phyloP scores from a whole-genome alignment of 768 basidiomycete species.

The Pleurotus sapidus region DNA sequence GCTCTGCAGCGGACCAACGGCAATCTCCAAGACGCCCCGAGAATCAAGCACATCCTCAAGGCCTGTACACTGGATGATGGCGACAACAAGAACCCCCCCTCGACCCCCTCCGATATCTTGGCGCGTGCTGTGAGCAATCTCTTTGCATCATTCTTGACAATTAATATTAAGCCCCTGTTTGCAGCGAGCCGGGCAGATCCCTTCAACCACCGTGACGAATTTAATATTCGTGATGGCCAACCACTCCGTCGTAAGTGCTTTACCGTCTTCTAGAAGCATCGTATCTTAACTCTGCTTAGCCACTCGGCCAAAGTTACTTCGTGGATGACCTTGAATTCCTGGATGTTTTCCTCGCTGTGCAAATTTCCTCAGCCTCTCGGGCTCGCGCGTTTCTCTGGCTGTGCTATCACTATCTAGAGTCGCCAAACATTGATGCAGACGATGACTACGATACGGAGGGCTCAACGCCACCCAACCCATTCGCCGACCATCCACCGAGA shows the following conservation, averaged over 20 bases:
- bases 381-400: conserved; percentile 83
- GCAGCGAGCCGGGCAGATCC: conserved; percentile 58
- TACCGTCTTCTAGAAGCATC: conserved; percentile 1
- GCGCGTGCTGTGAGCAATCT: conserved; percentile 54
- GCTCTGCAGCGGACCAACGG: conserved; percentile 85
- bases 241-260: conserved; percentile 63
- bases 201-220: conserved; percentile 86
- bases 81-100: conserved; percentile 67
- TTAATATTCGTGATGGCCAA: conserved; percentile 81
- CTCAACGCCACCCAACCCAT: conserved; percentile 45
- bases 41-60: conserved; percentile 89
- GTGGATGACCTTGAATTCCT: conserved; percentile 73
- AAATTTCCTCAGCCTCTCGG: conserved; percentile 70
- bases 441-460: conserved; percentile 38
- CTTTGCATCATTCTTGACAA: conserved; percentile 1
- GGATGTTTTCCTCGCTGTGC: conserved; percentile 77
- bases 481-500: conserved; percentile 43
- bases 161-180: conserved; percentile 8
- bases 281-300: conserved; percentile 30
- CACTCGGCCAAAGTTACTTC: conserved; percentile 67
- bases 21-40: conserved; percentile 87
- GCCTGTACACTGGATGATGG: conserved; percentile 53
- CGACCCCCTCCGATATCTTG: conserved; percentile 73
- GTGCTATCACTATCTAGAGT: conserved; percentile 73
- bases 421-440: conserved; percentile 24